Evolutionary conservation across 78 protist genomes (phyloP), one percentile per base, ranked within the genome.

Genomic region (Dictyostelium purpureum): DNA sequence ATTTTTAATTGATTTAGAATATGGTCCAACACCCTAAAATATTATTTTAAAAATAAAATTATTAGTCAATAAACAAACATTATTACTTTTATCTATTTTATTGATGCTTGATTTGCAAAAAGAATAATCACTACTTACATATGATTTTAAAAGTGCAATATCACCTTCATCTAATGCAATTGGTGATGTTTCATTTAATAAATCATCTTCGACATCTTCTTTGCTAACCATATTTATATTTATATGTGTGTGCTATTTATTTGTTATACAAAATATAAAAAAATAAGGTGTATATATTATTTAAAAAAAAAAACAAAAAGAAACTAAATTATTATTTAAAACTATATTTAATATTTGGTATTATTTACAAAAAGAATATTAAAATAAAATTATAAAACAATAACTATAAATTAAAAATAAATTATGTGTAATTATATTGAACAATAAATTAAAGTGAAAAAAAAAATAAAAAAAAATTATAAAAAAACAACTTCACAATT

Each of bases 131-230:
- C 1, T 47, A 33, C 96, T 33, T 49, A 94, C 97, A 73, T 98
- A 97, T 26, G 97, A 74, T 88, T 98, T 98, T 43, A 98, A 94
- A 16, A 98, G 28, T 7, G 96, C 98, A 71, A 98, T 98, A 91
- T 98, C 99, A 37, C 96, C 99, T 59, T 97, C 98, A 67, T 98
- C 99, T 19, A 98, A 96, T 4, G 99, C 95, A 10, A 85, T 82
- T 76, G 95, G 90, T 47, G 90, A 67, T 12, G 63, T 63, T 42
- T 82, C 90, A 82, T 82, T 82, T 45, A 82, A 33, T 59, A 70
- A 35, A 9, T 67, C 90, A 82, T 82, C 90, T 82, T 82, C 90
- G 19, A 82, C 61, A 18, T 82, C 80, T 70, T 82, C 90, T 70
- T 82, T 82, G n/a, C 70, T 82, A 10, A 82, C 90, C 90, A 82